phyloP scores from a whole-genome alignment of 2,329 filamentous ascomycete genomes.

The Diplodia intermedia region DNA sequence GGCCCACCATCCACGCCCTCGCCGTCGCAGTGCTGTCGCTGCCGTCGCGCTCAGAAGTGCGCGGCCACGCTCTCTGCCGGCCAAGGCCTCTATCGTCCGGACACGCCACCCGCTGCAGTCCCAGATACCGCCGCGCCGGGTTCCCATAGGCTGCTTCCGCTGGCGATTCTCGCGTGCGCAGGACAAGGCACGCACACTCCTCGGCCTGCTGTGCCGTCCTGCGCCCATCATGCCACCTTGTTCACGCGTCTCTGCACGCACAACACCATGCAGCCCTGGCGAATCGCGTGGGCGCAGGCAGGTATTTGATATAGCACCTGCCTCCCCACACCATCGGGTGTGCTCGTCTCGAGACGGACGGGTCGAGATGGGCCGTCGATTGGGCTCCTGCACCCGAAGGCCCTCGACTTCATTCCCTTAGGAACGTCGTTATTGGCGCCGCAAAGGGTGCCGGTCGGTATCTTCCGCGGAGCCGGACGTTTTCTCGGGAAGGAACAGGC shows the following conservation, averaged over 20 bases:
- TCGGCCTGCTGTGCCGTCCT: constrained; percentile 18
- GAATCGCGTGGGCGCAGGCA: neutral
- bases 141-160: constrained; percentile 20
- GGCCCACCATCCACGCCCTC: neutral
- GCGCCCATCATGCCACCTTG: constrained; percentile 26
- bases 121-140: constrained; percentile 25
- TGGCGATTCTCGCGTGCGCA: constrained; percentile 24
- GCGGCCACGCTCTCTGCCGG: neutral
- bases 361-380: neutral
- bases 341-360: neutral
- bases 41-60: neutral
- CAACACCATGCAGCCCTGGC: constrained; percentile 28
- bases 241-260: constrained; percentile 14
- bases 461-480: neutral
- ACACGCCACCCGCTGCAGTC: constrained; percentile 19
- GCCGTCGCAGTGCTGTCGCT: neutral
- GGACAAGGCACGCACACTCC: constrained; percentile 17
- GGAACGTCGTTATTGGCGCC: constrained; percentile 14
- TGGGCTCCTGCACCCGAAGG: constrained; percentile 14
- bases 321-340: constrained; percentile 3
- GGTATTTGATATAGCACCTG: constrained; percentile 15
- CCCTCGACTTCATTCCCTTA: constrained; percentile 5
- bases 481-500: neutral
- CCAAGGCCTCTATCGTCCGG: constrained; percentile 22
- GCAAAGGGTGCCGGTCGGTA: constrained; percentile 18